Percentiles rank a stretch among this genome's conserved stretches.
These are phyloP conservation scores for Salvia splendens DNA, from an alignment of 257 asterid genomes.

Conservation along the genomic window DNA sequence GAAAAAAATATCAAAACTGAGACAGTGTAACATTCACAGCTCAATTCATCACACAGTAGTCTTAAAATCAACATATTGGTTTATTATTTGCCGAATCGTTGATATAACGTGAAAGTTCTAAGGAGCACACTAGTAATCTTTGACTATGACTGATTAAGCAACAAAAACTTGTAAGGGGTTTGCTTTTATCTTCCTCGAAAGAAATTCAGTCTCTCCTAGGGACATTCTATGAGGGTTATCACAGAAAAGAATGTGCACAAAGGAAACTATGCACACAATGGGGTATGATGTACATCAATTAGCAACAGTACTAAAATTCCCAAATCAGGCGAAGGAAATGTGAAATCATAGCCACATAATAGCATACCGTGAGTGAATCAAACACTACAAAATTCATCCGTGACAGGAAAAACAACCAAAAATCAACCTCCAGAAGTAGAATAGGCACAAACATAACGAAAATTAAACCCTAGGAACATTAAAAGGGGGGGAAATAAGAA, in stretches of 20 bases:
- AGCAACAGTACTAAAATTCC: conserved; percentile 9
- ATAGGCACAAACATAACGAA: background rate
- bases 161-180: background rate
- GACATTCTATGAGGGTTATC: background rate
- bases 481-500: conserved; percentile 25
- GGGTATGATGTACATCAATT: conserved; percentile 12
- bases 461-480: conserved; percentile 32
- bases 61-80: background rate
- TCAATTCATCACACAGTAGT: background rate
- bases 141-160: background rate
- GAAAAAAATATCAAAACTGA: background rate
- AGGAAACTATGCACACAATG: conserved; percentile 14
- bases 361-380: background rate
- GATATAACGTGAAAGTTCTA: background rate
- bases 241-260: background rate
- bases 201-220: background rate
- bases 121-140: background rate
- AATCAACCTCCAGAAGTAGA: background rate
- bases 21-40: background rate
- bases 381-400: background rate
- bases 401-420: background rate
- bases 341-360: conserved; percentile 5
- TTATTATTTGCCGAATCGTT: background rate
- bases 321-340: background rate
- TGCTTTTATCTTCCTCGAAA: background rate